Evolutionary conservation across 768 basidiomycete genomes (phyloP), one percentile per base, ranked within the genome.

Genomic region (Cubamyces lactineus): DNA sequence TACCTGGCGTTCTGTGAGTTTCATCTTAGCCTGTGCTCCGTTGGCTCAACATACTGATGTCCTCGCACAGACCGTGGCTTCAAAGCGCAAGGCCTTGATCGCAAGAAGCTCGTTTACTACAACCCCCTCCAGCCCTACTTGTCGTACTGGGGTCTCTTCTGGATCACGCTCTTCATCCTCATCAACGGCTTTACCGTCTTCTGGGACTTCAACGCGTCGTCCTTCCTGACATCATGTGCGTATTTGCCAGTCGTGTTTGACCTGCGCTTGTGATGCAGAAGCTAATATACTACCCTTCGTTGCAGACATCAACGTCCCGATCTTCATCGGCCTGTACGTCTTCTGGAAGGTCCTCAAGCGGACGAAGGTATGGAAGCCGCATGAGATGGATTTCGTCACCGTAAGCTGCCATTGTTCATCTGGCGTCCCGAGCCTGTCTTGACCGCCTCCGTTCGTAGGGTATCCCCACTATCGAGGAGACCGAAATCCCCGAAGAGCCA

Each of bases 331-430:
- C 19, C 75, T 83, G 28, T 83, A 76, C 72, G 16, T 78, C 26
- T 75, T 74, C 28, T 85, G 77, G 75, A 79, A 82, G 69, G 0
- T 81, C 17, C 69, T 65, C 68, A 78, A 76, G 73, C 71, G 73
- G 55, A 74, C 74, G 6, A 74, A 74, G 40, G 54, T 76, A 45
- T 87, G 86, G 86, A 81, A 78, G 60, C 77, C 84, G 2, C 59
- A 77, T 23, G 84, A 91, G 66, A 87, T 89, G 83, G 89, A 91
- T 71, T 87, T 90, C 62, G 81, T 84, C 61, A 87, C 88, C 39
- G 45, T 49, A 45, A 38, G 59, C 34, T 58, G 12, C 12, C 40
- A 8, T 15, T n/a, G n/a, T n/a, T n/a, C n/a, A n/a, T n/a, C n/a
- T n/a, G n/a, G n/a, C n/a, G n/a, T 17, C 39, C 8, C 28, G 28